Conservation (phyloP, 192 early-diverging fungal genomes). For the Phlyctochytrium bullatum region DNA sequence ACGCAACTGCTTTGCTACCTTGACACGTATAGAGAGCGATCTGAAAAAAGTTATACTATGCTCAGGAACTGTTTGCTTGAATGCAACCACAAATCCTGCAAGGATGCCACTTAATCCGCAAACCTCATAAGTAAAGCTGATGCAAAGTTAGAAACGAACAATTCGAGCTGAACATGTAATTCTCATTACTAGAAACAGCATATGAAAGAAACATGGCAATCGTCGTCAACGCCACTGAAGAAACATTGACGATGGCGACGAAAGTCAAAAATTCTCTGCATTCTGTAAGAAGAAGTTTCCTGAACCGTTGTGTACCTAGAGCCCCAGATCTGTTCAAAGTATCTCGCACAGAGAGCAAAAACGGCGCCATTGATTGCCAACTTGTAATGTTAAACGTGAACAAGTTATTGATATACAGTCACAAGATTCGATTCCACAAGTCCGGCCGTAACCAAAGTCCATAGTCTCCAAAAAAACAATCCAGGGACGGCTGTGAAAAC, state of each 20-base stretch:
- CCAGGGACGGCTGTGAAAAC: too few relatives aligned
- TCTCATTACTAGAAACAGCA: conserved; percentile 52
- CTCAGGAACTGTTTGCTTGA: conserved; percentile 87
- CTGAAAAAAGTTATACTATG: conserved; percentile 70
- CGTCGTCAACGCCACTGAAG: conserved; percentile 51
- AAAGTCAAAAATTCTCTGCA: conserved; percentile 67
- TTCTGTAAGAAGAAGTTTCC: background rate
- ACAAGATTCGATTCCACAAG: conserved; percentile 54
- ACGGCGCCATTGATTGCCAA: too few relatives aligned
- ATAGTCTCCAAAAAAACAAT: conserved; percentile 28
- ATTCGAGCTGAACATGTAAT: conserved; percentile 42
- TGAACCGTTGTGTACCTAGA: conserved; percentile 27
- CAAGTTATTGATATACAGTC: conserved; percentile 47
- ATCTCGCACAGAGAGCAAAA: too few relatives aligned
- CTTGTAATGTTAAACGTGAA: too few relatives aligned
- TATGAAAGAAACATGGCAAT: conserved; percentile 58
- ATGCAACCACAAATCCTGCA: conserved; percentile 76
- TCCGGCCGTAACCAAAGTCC: conserved; percentile 62
- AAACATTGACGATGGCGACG: conserved; percentile 52
- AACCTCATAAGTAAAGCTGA: conserved; percentile 56
- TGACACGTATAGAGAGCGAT: conserved; percentile 69
- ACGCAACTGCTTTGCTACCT: conserved; percentile 44
- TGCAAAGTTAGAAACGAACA: background rate
- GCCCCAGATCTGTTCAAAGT: conserved; percentile 85
- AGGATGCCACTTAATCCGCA: conserved; percentile 73